phyloP scores from a whole-genome alignment of 2,329 filamentous ascomycete species.

The Sporothrix humicola region DNA sequence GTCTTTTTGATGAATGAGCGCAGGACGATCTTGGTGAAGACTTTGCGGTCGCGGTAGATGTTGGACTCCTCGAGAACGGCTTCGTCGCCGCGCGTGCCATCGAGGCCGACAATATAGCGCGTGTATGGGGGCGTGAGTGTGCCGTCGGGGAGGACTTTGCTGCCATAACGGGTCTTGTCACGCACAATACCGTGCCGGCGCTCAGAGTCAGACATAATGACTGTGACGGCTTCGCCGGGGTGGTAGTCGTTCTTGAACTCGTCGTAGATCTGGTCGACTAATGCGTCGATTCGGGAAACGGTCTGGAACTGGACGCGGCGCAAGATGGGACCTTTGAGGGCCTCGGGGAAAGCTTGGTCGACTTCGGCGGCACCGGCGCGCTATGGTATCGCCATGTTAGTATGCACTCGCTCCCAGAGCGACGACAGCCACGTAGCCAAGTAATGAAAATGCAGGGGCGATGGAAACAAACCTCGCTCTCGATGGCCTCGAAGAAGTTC shows the following conservation, averaged over 20 bases:
- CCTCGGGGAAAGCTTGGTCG: conserved; percentile 88
- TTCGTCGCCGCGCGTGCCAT: conserved; percentile 71
- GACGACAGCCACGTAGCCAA: background rate
- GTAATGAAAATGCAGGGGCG: background rate
- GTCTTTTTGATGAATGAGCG: conserved; percentile 95
- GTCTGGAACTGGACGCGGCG: conserved; percentile 91
- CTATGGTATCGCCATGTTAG: conserved; percentile 49
- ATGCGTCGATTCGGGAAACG: conserved; percentile 84
- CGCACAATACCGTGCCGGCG: conserved; percentile 75
- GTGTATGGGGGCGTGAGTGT: conserved; percentile 73
- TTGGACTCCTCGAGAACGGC: conserved; percentile 80
- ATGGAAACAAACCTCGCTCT: conserved; percentile 76
- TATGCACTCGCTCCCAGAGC: background rate
- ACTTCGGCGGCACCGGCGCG: conserved; percentile 83
- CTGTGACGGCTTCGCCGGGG: conserved; percentile 82
- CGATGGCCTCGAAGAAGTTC: conserved; percentile 89
- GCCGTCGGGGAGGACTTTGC: conserved; percentile 68
- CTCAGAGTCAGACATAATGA: conserved; percentile 71
- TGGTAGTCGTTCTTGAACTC: conserved; percentile 91
- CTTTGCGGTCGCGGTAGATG: conserved; percentile 83
- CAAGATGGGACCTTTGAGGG: conserved; percentile 87
- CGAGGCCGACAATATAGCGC: conserved; percentile 79
- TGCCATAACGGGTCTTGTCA: conserved; percentile 81
- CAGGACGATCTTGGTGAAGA: conserved; percentile 93
- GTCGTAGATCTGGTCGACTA: conserved; percentile 70